Percentiles rank a stretch among this genome's conserved stretches.
Conservation (phyloP, 1,139 yeast genomes). For the Candida gigantensis region DNA sequence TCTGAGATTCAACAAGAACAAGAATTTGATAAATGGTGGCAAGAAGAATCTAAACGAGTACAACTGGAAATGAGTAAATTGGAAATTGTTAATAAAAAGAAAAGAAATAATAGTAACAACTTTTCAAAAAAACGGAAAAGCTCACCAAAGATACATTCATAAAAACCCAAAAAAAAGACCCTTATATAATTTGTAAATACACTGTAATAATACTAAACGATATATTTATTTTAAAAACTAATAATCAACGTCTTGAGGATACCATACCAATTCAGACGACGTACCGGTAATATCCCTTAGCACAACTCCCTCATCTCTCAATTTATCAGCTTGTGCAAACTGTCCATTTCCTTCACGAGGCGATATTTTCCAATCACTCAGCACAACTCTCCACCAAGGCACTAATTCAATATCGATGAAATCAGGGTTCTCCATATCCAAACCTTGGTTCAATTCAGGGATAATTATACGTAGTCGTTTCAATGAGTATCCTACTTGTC, state of each 20-base stretch:
- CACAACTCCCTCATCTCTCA: constrained; percentile 51
- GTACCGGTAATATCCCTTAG: constrained; percentile 26
- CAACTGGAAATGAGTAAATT: constrained; percentile 43
- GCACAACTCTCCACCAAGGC: constrained; percentile 84
- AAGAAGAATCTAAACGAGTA: constrained; percentile 61
- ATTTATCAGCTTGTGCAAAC: constrained; percentile 44
- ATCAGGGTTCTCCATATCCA: constrained; percentile 18
- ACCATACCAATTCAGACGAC: too few relatives aligned
- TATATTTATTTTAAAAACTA: constrained; percentile 8
- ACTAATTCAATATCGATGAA: constrained; percentile 35
- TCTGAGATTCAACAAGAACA: constrained; percentile 77
- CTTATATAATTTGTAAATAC: too few relatives aligned
- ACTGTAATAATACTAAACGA: too few relatives aligned
- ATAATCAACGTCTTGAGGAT: constrained; percentile 48
- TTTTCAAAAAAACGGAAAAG: constrained; percentile 1
- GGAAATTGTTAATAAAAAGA: constrained; percentile 4
- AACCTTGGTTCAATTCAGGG: constrained; percentile 22
- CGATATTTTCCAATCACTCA: constrained; percentile 62
- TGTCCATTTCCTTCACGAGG: constrained; percentile 50
- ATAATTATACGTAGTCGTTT: constrained; percentile 41
- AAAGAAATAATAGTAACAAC: constrained; percentile 5
- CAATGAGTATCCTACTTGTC: constrained; percentile 74
- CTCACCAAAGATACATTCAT: neutral
- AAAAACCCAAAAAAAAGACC: too few relatives aligned
- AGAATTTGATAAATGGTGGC: constrained; percentile 84